Evolutionary conservation across 768 basidiomycete genomes (phyloP).

Genomic region (Pleurotus pulmonarius): DNA sequence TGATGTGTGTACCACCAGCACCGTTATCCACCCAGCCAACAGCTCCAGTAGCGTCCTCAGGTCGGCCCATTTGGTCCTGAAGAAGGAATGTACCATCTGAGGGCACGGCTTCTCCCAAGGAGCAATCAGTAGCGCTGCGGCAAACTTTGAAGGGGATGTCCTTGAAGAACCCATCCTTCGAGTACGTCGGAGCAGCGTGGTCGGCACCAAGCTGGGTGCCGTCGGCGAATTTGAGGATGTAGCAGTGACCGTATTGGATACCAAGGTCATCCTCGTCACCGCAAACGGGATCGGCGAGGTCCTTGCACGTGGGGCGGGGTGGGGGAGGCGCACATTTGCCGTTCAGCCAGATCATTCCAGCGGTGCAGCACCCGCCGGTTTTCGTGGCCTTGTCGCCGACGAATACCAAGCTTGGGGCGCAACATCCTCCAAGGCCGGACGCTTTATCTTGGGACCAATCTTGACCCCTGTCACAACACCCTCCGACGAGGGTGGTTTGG

Average conservation of each 20-base stretch:
- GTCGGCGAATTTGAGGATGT: conserved; percentile 4
- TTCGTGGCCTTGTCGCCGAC: conserved; percentile 4
- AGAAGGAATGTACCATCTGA: neutral
- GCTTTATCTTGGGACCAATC: conserved; percentile 2
- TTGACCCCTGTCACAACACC: neutral
- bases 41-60: neutral
- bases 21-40: conserved; percentile 1
- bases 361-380: conserved; percentile 4
- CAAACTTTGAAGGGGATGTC: conserved; percentile 4
- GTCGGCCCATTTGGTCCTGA: conserved; percentile 1
- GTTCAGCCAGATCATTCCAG: conserved; percentile 4
- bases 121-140: neutral
- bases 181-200: neutral
- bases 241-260: conserved; percentile 5
- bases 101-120: neutral
- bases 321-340: neutral
- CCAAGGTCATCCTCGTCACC: neutral
- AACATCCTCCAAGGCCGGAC: conserved; percentile 3
- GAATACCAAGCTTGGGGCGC: neutral
- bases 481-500: conserved; percentile 2
- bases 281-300: conserved; percentile 3
- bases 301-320: conserved; percentile 2
- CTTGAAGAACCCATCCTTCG: conserved; percentile 4
- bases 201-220: conserved; percentile 4
- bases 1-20: neutral